These are phyloP conservation scores for Trichosporon coremiiforme DNA, from an alignment of 1,284 basidiomycete genomes.

Conservation along the genomic window DNA sequence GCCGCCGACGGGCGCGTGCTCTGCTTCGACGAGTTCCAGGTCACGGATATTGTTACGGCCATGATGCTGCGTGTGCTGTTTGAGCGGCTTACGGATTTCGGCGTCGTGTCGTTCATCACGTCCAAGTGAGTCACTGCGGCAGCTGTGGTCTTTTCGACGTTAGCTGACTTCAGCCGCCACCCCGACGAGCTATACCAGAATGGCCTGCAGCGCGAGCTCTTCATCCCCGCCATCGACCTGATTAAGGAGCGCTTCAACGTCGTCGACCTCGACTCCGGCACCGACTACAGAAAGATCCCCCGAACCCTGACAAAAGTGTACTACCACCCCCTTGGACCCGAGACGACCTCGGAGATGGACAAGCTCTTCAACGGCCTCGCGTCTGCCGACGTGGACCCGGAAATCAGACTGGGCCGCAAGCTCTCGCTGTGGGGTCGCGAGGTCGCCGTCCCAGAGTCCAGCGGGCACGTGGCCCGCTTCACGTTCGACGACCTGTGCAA, in stretches of 20 bases:
- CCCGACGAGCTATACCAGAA: slow-evolving; percentile 98
- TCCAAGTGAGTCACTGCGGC: slow-evolving; percentile 71
- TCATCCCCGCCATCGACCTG: slow-evolving; percentile 92
- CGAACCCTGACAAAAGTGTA: slow-evolving; percentile 90
- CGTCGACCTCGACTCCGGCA: slow-evolving; percentile 90
- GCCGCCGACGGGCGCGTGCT: slow-evolving; percentile 82
- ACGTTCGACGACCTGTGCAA: slow-evolving; percentile 86
- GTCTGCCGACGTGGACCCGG: slow-evolving; percentile 59
- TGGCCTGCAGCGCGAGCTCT: slow-evolving; percentile 95
- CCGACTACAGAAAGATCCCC: slow-evolving; percentile 89
- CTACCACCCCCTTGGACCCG: slow-evolving; percentile 72
- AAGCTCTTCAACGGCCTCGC: slow-evolving; percentile 76
- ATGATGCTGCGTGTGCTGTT: slow-evolving; percentile 93
- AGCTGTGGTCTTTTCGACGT: slow-evolving; percentile 19
- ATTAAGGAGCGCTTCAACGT: slow-evolving; percentile 84
- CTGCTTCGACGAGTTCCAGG: slow-evolving; percentile 99
- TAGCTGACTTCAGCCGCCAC: slow-evolving; percentile 70
- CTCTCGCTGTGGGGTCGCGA: slow-evolving; percentile 87
- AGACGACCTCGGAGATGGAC: slow-evolving; percentile 65
- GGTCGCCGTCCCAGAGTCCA: slow-evolving; percentile 76
- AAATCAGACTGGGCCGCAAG: slow-evolving; percentile 65
- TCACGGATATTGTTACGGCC: slow-evolving; percentile 97
- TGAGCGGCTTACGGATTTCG: slow-evolving; percentile 79
- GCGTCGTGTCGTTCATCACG: slow-evolving; percentile 93
- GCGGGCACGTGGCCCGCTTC: slow-evolving; percentile 79